Percentiles rank a stretch among this genome's conserved stretches.
Evolutionary conservation across 805 yeast genomes (phyloP).

Genomic region (Metschnikowia noctiluminum): DNA sequence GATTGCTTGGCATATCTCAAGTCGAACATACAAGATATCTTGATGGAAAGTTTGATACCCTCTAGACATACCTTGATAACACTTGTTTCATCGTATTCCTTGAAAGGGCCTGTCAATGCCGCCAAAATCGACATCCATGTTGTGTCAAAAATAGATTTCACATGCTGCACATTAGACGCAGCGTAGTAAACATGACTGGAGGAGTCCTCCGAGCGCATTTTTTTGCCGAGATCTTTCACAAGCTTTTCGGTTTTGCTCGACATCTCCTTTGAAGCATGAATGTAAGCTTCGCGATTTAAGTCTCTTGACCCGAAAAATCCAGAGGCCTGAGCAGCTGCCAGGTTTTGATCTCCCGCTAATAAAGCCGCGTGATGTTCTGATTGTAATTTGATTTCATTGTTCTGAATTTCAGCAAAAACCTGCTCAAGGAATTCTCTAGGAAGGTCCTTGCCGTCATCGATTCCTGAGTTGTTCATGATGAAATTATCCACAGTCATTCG

Average conservation of each 20-base stretch:
- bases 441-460: slow-evolving; percentile 85
- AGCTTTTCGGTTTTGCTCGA: slow-evolving; percentile 83
- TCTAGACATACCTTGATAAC: slow-evolving; percentile 70
- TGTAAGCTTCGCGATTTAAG: slow-evolving; percentile 73
- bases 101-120: slow-evolving; percentile 90
- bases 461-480: slow-evolving; percentile 81
- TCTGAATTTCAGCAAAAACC: slow-evolving; percentile 74
- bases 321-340: slow-evolving; percentile 30
- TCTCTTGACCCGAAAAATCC: slow-evolving; percentile 70
- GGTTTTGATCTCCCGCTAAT: slow-evolving; percentile 55
- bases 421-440: slow-evolving; percentile 68
- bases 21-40: slow-evolving; percentile 80
- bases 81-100: slow-evolving; percentile 76
- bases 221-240: slow-evolving; percentile 60
- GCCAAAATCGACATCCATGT: slow-evolving; percentile 97
- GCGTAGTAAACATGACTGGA: slow-evolving; percentile 56
- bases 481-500: slow-evolving; percentile 90
- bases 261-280: slow-evolving; percentile 90
- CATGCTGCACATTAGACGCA: slow-evolving; percentile 87
- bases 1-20: slow-evolving; percentile 83
- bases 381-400: slow-evolving; percentile 82
- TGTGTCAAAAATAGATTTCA: slow-evolving; percentile 87
- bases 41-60: slow-evolving; percentile 79
- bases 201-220: slow-evolving; percentile 38
- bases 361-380: slow-evolving; percentile 94